phyloP scores from a whole-genome alignment of 352 stramenopile species.

The Globisporangium parvum region DNA sequence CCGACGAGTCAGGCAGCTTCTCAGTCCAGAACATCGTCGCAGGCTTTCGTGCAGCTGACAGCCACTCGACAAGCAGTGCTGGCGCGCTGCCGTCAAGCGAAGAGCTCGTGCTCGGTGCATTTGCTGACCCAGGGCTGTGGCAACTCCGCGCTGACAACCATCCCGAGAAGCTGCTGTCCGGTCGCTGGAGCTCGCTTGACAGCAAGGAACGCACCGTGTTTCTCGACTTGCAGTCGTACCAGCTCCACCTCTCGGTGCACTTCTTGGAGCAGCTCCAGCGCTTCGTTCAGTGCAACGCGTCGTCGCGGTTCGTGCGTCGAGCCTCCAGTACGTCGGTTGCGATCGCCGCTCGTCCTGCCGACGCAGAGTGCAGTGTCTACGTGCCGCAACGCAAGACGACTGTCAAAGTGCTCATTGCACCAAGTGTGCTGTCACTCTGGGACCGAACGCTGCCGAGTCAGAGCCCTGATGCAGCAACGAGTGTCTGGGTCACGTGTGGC shows the following conservation, averaged over 20 bases:
- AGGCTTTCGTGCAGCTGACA: conserved; percentile 22
- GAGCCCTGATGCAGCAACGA: conserved; percentile 11
- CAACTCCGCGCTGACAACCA: conserved; percentile 67
- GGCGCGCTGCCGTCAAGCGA: conserved; percentile 18
- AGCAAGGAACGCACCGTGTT: conserved; percentile 38
- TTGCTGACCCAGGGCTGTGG: conserved; percentile 63
- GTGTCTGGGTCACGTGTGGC: conserved; percentile 45
- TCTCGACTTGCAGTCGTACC: conserved; percentile 64
- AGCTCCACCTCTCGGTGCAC: conserved; percentile 55
- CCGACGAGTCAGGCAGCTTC: conserved; percentile 24
- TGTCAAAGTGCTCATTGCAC: conserved; percentile 63
- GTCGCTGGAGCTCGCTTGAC: conserved; percentile 40
- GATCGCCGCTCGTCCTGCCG: too few relatives aligned
- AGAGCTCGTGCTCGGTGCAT: conserved; percentile 63
- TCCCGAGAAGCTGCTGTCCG: conserved; percentile 57
- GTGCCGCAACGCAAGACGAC: conserved; percentile 16
- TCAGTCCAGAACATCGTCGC: conserved; percentile 60
- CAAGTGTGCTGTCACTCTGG: conserved; percentile 62
- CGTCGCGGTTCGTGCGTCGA: neutral
- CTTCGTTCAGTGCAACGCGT: conserved; percentile 17
- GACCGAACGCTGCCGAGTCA: conserved; percentile 7
- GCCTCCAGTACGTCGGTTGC: too few relatives aligned
- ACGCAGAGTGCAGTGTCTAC: conserved; percentile 5
- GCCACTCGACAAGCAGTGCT: too few relatives aligned
- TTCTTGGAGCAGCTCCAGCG: conserved; percentile 29